Evolutionary conservation across 352 stramenopile genomes (phyloP), one percentile per base, ranked within the genome.

Genomic region (Phytophthora meadii): DNA sequence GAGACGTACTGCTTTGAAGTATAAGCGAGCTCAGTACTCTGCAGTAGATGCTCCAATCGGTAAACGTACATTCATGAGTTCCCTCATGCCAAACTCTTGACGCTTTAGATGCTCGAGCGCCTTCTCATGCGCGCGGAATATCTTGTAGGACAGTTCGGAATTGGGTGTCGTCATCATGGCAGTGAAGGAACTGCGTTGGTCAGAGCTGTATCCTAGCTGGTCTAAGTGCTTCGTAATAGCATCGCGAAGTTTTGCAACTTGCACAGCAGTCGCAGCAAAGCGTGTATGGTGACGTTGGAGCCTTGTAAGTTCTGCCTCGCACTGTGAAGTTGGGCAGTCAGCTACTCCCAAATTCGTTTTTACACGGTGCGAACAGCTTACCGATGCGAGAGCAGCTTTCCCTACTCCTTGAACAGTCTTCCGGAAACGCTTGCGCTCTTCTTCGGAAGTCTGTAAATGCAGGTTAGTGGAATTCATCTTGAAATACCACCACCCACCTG

Each of bases 61-160:
- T 7, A 48, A 39, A 58, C 50, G 30, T 64, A 65, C 61, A 30
- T 32, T 75, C 27, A 58, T 60, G 12, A 73, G 62, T 25, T 54
- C 34, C 15, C 36, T 69, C 59, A 73, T 73, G 19, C 45, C 39
- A 30, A 58, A 64, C 42, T 65, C 4, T 30, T 70, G 61, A 22
- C 57, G 49, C 42, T 78, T 73, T 24, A 82, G 42, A 11, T 52
- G 54, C 5, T 78, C 69, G 5, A 57, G 27, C 51, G 76, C 56
- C 46, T 76, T 72, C 28, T 78, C 68, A 44, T 80, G 74, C 5
- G 62, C 52, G 15, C 57, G 58, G 19, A 79, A 67, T 15, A 79
- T 48, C 25, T 52, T 61, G 28, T 74, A 72, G 5, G 74, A 72
- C 9, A 72, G 25, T 25, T 76, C 52, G 5, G 53, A 54, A 14